Evolutionary conservation across 495 filamentous ascomycete species (phyloP), one percentile per base, ranked within the genome.

Genomic region (Hypoxylon subgilvum): DNA sequence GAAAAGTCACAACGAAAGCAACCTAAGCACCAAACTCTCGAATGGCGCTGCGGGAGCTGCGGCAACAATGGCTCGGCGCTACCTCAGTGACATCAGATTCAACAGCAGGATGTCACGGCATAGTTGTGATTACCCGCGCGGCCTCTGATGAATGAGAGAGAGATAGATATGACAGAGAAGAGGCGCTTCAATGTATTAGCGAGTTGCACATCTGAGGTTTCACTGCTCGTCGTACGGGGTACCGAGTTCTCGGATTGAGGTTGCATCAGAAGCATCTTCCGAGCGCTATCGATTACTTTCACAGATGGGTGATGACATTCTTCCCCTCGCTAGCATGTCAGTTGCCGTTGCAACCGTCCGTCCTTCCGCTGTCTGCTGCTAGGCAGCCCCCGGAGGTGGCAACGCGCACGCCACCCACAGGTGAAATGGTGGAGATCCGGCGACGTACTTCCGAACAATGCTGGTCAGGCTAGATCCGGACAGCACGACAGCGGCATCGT

Each of bases 41-140:
- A 31, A 50, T 38, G 25, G 36, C 23, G 38, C 51, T 40, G 44
- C 50, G 58, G 51, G 39, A 41, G 35, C 18, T 18, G 38, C 31
- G 57, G 50, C 31, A 53, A 49, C 30, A 27, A 36, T 34, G 28
- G 31, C 39, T 22, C 28, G 36, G 23, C 52, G 36, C 35, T 38
- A 63, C 48, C 16, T 57, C 13, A 4, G 35, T 40, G 53, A 57
- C 53, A 63, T 63, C 41, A 58, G 28, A 45, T 25, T 27, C 28
- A 2, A 36, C 42, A 32, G 34, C 36, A 47, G 7, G 43, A 53
- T 58, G 14, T 38, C 48, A 63, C 60, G 43, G 34, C 59, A 63
- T 63, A 38, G 17, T 58, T 35, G 53, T 58, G 58, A 63, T 53
- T 57, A 58, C 53, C 53, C 60, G 60, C 48, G 36, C 36, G 42